phyloP scores from a whole-genome alignment of 2,329 filamentous ascomycete genomes.

The Cyclaneusma minus region DNA sequence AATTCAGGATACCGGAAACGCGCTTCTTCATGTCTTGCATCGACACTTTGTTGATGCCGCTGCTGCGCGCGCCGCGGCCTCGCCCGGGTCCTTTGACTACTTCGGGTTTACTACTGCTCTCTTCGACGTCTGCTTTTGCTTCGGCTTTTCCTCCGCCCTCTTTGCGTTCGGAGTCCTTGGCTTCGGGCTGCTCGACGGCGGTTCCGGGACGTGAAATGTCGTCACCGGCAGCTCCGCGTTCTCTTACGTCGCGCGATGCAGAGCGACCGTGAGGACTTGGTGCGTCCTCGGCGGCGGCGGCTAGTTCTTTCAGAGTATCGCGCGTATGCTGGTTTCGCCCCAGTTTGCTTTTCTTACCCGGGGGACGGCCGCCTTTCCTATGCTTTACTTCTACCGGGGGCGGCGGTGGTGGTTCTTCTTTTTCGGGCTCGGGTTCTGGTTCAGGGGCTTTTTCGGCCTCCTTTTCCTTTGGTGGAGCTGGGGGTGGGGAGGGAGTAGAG shows the following conservation, averaged over 20 bases:
- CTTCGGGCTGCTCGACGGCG: constrained; percentile 18
- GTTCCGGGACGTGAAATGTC: constrained; percentile 25
- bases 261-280: constrained; percentile 34
- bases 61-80: constrained; percentile 14
- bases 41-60: constrained; percentile 45
- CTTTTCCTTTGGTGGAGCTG: constrained; percentile 9
- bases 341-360: constrained; percentile 47
- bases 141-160: constrained; percentile 19
- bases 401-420: constrained; percentile 26
- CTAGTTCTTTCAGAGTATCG: constrained; percentile 49
- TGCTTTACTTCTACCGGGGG: constrained; percentile 30
- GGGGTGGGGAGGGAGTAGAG: constrained; percentile 5
- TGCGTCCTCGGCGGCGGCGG: constrained; percentile 34
- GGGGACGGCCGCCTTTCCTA: constrained; percentile 48
- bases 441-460: constrained; percentile 15
- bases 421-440: too few relatives aligned
- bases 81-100: constrained; percentile 14
- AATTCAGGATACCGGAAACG: constrained; percentile 72
- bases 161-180: constrained; percentile 20
- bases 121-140: constrained; percentile 16
- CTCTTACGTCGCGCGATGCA: constrained; percentile 27
- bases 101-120: too few relatives aligned
- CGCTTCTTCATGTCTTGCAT: constrained; percentile 82
- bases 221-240: constrained; percentile 32
- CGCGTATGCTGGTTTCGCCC: constrained; percentile 75